A percentile compares a stretch with the other conserved stretches of the same genome.
These are phyloP conservation scores for Acacia crassicarpa DNA, from an alignment of 306 rosid species.

Conservation along the genomic window DNA sequence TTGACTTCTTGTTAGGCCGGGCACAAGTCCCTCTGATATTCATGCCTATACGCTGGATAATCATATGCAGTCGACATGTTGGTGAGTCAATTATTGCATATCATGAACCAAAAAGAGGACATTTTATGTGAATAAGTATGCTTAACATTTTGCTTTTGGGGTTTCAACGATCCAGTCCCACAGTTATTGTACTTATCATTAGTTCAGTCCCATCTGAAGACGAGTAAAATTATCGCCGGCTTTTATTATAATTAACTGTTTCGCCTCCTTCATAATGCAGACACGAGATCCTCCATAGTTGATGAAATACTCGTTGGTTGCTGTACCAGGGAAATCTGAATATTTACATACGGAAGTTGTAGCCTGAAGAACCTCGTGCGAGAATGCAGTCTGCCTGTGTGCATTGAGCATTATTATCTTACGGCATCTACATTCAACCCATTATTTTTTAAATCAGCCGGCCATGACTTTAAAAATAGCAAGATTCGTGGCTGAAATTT, in stretches of 20 bases:
- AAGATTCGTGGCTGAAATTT: not conserved
- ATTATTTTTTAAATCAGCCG: not conserved
- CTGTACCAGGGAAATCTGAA: constrained; percentile 10
- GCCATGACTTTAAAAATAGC: not conserved
- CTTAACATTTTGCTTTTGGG: not conserved
- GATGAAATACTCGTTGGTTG: not conserved
- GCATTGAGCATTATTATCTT: not conserved
- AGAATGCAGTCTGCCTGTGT: not conserved
- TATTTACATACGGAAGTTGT: not conserved
- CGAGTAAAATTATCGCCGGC: not conserved
- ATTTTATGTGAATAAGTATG: constrained; percentile 2
- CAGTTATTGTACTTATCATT: constrained; percentile 15
- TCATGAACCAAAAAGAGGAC: not conserved
- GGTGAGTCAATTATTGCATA: constrained; percentile 43
- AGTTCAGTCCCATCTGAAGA: not conserved
- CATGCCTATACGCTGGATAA: constrained; percentile 79
- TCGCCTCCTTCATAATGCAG: not conserved
- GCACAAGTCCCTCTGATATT: constrained; percentile 95
- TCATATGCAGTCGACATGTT: constrained; percentile 64
- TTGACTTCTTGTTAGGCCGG: constrained; percentile 62
- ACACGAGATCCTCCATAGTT: not conserved
- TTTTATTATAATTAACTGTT: not conserved
- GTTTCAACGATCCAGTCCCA: not conserved
- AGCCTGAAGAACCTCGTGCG: not conserved
- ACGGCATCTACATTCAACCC: not conserved